Evolutionary conservation across 345 rosid genomes (phyloP).

Genomic region (Nasturtium officinale): DNA sequence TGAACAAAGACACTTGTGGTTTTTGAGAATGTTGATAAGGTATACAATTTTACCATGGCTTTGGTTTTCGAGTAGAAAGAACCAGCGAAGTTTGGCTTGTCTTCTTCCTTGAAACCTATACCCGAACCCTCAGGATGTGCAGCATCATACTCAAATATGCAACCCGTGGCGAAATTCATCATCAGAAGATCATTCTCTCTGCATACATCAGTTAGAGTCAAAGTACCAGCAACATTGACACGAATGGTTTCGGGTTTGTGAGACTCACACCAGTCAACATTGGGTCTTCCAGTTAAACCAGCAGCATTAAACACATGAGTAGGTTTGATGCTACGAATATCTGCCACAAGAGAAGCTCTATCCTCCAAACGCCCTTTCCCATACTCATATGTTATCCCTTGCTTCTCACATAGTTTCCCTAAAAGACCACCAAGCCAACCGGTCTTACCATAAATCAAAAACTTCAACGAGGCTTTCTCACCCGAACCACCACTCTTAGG

Average conservation of each 20-base stretch:
- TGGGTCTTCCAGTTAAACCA: slow-evolving; percentile 67
- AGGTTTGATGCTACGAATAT: slow-evolving; percentile 47
- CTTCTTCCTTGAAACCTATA: slow-evolving; percentile 61
- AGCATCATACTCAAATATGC: slow-evolving; percentile 58
- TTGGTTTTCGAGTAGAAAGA: slow-evolving; percentile 68
- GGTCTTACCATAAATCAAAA: slow-evolving; percentile 58
- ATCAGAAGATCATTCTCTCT: slow-evolving; percentile 48
- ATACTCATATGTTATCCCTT: slow-evolving; percentile 49
- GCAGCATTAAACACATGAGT: slow-evolving; percentile 65
- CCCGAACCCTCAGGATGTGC: slow-evolving; percentile 58
- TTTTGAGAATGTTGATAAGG: neutral
- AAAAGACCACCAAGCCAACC: slow-evolving; percentile 68
- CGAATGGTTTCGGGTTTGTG: slow-evolving; percentile 57
- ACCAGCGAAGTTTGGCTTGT: slow-evolving; percentile 53
- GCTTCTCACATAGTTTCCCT: slow-evolving; percentile 52
- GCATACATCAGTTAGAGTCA: slow-evolving; percentile 61
- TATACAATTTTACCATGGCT: slow-evolving; percentile 52
- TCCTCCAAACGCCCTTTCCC: slow-evolving; percentile 63
- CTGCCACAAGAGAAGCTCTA: slow-evolving; percentile 50
- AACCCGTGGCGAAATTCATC: slow-evolving; percentile 65
- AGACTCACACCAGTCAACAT: slow-evolving; percentile 66
- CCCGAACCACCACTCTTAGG: slow-evolving; percentile 31
- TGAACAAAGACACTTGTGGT: slow-evolving; percentile 14
- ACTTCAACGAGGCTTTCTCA: slow-evolving; percentile 44
- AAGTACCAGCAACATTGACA: slow-evolving; percentile 55